Evolutionary conservation across 768 basidiomycete genomes (phyloP).

Genomic region (Hypholoma fasciculare): DNA sequence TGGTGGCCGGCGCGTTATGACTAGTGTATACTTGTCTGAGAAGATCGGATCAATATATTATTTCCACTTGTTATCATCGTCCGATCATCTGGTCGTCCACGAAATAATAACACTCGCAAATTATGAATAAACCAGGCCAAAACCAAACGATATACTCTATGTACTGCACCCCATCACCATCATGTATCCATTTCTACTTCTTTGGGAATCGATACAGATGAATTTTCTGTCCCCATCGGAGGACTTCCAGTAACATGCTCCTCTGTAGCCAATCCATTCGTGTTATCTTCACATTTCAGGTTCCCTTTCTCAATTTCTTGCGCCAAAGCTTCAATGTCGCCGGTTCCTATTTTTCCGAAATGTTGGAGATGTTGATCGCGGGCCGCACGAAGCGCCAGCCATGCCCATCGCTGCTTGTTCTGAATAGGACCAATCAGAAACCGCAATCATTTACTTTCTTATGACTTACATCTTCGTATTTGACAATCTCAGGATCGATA

Average conservation of each 20-base stretch:
- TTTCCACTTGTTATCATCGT: slow-evolving; percentile 8
- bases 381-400: slow-evolving; percentile 78
- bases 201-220: slow-evolving; percentile 20
- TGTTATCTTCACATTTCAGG: slow-evolving; percentile 36
- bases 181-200: slow-evolving; percentile 54
- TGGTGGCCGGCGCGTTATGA: slow-evolving; percentile 7
- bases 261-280: slow-evolving; percentile 24
- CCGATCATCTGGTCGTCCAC: slow-evolving; percentile 21
- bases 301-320: slow-evolving; percentile 51
- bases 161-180: background rate
- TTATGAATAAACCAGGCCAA: background rate
- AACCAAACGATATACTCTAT: background rate
- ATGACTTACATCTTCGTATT: slow-evolving; percentile 62
- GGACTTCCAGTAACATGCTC: slow-evolving; percentile 35
- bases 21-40: slow-evolving; percentile 5
- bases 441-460: background rate
- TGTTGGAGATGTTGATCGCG: slow-evolving; percentile 73
- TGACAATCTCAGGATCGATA: slow-evolving; percentile 40
- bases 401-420: slow-evolving; percentile 78
- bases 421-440: slow-evolving; percentile 26
- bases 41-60: slow-evolving; percentile 23
- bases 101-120: slow-evolving; percentile 1
- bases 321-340: slow-evolving; percentile 60
- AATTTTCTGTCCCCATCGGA: slow-evolving; percentile 22
- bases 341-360: slow-evolving; percentile 81